These are phyloP conservation scores for Platanus orientalis DNA, from an alignment of 164 flowering plant genomes.

Conservation along the genomic window DNA sequence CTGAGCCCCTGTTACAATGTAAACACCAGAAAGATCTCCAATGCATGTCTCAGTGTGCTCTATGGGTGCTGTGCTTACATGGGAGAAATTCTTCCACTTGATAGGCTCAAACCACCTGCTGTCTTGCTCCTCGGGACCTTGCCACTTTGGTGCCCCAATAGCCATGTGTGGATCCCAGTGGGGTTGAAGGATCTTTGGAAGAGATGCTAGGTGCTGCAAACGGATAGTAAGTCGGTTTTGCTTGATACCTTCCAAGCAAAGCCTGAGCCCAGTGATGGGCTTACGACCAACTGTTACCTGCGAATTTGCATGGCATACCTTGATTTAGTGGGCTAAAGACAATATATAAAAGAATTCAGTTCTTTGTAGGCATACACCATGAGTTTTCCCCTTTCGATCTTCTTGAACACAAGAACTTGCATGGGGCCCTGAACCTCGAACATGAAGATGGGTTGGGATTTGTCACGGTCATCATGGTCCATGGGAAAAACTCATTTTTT, in stretches of 20 bases:
- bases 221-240: slow-evolving; percentile 81
- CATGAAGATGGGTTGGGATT: too few species aligned
- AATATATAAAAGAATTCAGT: not conserved
- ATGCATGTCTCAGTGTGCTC: slow-evolving; percentile 81
- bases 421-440: too few species aligned
- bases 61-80: slow-evolving; percentile 96
- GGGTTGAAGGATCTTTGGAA: slow-evolving; percentile 90
- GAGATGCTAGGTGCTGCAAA: slow-evolving; percentile 83
- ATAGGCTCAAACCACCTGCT: slow-evolving; percentile 98
- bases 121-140: slow-evolving; percentile 97
- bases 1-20: slow-evolving; percentile 96
- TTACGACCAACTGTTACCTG: slow-evolving; percentile 97
- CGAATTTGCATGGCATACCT: slow-evolving; percentile 11
- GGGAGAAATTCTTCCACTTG: slow-evolving; percentile 98
- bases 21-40: slow-evolving; percentile 94
- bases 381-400: too few species aligned
- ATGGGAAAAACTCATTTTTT: not conserved
- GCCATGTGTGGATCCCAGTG: slow-evolving; percentile 91
- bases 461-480: too few species aligned
- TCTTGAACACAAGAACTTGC: too few species aligned
- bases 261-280: slow-evolving; percentile 92
- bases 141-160: slow-evolving; percentile 96
- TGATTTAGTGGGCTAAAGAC: not conserved
- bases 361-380: too few species aligned
- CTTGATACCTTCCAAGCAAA: slow-evolving; percentile 78